A percentile compares a stretch with the other conserved stretches of the same genome.
These are phyloP conservation scores for Picochlorum costavermella DNA, from an alignment of 139 green algal species.

Conservation along the genomic window DNA sequence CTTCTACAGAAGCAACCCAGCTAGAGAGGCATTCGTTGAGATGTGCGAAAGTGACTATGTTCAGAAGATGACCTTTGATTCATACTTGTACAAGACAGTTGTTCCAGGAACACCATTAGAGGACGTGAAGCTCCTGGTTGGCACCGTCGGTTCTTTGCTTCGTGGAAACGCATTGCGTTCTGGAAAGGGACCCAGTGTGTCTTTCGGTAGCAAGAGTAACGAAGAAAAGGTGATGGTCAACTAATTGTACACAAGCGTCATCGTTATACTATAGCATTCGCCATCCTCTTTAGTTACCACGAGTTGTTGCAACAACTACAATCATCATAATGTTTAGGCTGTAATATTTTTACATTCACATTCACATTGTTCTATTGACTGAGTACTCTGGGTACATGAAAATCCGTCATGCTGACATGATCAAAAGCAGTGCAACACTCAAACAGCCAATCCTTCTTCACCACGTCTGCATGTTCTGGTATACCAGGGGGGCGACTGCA, in stretches of 20 bases:
- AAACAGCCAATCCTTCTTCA: not conserved
- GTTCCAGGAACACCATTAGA: conserved; percentile 95
- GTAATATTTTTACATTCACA: too few species aligned
- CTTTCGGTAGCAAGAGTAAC: conserved; percentile 52
- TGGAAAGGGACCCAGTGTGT: conserved; percentile 51
- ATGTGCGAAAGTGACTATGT: conserved; percentile 96
- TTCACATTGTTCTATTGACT: too few species aligned
- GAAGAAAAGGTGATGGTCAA: conserved; percentile 6
- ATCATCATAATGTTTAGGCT: too few species aligned
- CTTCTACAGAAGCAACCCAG: conserved; percentile 93
- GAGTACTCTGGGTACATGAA: too few species aligned
- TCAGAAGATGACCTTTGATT: conserved; percentile 99
- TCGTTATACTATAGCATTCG: not conserved
- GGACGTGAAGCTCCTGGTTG: conserved; percentile 90
- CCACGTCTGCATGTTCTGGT: not conserved
- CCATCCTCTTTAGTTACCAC: not conserved
- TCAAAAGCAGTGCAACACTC: not conserved
- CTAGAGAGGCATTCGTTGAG: conserved; percentile 98
- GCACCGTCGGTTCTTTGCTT: conserved; percentile 82
- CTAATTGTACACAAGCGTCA: not conserved
- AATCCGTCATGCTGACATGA: too few species aligned
- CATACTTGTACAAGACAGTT: conserved; percentile 99
- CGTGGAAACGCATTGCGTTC: conserved; percentile 86
- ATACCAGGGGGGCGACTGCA: not conserved
- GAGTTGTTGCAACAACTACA: too few species aligned